A percentile compares a stretch with the other conserved stretches of the same genome.
Evolutionary conservation across 2,329 filamentous ascomycete genomes (phyloP).

Genomic region (Ophiocordyceps camponoti-saundersi): DNA sequence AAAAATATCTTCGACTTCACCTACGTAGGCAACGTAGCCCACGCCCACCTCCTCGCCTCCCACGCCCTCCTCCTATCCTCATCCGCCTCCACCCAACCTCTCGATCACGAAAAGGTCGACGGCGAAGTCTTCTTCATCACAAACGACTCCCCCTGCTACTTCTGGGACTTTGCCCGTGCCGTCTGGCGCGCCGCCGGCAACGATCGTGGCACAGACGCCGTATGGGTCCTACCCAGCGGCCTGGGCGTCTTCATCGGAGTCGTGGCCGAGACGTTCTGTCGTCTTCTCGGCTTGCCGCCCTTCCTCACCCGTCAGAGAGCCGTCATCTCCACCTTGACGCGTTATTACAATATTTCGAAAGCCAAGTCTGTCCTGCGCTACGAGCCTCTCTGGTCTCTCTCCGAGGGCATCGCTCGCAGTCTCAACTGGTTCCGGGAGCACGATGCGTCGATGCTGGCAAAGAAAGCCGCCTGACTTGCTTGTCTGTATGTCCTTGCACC

Average conservation of each 20-base stretch:
- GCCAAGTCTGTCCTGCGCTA: slow-evolving; percentile 56
- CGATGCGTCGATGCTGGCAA: slow-evolving; percentile 16
- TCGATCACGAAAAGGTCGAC: slow-evolving; percentile 58
- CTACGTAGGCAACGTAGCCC: slow-evolving; percentile 46
- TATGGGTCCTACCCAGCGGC: slow-evolving; percentile 36
- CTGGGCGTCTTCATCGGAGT: slow-evolving; percentile 34
- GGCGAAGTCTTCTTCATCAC: slow-evolving; percentile 84
- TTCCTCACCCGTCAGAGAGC: slow-evolving; percentile 44
- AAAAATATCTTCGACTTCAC: slow-evolving; percentile 48
- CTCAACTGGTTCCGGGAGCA: slow-evolving; percentile 38
- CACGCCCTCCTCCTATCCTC: slow-evolving; percentile 48
- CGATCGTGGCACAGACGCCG: slow-evolving; percentile 30
- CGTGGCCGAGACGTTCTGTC: slow-evolving; percentile 33
- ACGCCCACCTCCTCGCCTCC: slow-evolving; percentile 72
- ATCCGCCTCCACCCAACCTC: slow-evolving; percentile 39
- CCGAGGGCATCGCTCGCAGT: slow-evolving; percentile 42
- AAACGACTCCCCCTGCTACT: slow-evolving; percentile 76
- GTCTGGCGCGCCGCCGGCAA: slow-evolving; percentile 53
- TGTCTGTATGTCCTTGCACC: neutral
- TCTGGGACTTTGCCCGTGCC: slow-evolving; percentile 73
- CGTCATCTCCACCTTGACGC: slow-evolving; percentile 54
- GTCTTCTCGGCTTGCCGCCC: slow-evolving; percentile 30
- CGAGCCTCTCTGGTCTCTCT: slow-evolving; percentile 45
- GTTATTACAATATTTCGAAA: slow-evolving; percentile 65
- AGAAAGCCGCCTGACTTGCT: neutral